phyloP scores from a whole-genome alignment of 306 rosid genomes.

The Acacia melanoxylon region DNA sequence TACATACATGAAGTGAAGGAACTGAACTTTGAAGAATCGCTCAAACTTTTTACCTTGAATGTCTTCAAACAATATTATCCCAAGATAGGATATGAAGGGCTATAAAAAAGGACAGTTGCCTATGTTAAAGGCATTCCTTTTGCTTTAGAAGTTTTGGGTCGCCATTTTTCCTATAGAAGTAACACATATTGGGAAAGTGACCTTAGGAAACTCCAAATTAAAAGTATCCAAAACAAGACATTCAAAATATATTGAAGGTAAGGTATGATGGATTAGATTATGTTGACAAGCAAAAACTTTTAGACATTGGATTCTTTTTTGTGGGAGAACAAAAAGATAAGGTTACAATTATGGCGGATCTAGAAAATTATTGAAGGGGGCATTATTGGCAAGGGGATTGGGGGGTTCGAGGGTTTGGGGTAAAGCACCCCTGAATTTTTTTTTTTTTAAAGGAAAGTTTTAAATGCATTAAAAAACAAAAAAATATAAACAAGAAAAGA shows the following conservation, averaged over 20 bases:
- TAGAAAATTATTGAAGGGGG: too few relatives aligned
- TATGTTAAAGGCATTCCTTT: conserved; percentile 22
- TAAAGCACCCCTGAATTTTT: too few relatives aligned
- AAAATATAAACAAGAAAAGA: too few relatives aligned
- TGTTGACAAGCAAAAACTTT: neutral
- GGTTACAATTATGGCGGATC: too few relatives aligned
- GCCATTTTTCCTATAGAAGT: neutral
- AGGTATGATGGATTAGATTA: conserved; percentile 31
- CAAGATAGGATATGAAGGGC: conserved; percentile 21
- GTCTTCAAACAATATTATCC: conserved; percentile 26
- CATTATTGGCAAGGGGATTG: too few relatives aligned
- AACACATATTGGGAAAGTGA: neutral
- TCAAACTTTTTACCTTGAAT: conserved; percentile 29
- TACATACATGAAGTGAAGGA: conserved; percentile 17
- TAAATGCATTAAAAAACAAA: too few relatives aligned
- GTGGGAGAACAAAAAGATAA: conserved; percentile 11
- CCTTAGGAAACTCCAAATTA: conserved; percentile 7
- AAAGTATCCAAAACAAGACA: neutral
- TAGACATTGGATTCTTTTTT: conserved; percentile 34
- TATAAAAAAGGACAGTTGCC: neutral
- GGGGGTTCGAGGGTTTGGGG: too few relatives aligned
- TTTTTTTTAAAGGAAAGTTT: too few relatives aligned
- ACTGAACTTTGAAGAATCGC: conserved; percentile 30
- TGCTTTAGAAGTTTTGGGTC: conserved; percentile 32
- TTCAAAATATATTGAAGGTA: conserved; percentile 22